A percentile compares a stretch with the other conserved stretches of the same genome.
phyloP scores from a whole-genome alignment of 2,329 filamentous ascomycete species.

The Teratosphaeria viscida region DNA sequence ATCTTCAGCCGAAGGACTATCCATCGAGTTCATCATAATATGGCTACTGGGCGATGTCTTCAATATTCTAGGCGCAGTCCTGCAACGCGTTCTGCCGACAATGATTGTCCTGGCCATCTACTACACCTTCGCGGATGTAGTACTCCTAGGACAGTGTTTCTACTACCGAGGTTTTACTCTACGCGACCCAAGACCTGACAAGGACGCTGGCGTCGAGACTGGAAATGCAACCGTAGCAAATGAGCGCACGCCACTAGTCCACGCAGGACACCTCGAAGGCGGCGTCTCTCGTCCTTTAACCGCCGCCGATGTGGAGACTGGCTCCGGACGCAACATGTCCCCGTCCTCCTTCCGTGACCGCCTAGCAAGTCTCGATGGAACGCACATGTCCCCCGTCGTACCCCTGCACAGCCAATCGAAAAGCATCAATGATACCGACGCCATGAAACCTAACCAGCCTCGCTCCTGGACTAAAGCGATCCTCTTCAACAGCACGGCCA shows the following conservation, averaged over 20 bases:
- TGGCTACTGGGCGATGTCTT: conserved; percentile 85
- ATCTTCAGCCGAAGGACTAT: conserved; percentile 75
- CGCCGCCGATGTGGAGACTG: conserved; percentile 17
- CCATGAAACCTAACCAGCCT: conserved; percentile 30
- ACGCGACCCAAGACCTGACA: conserved; percentile 53
- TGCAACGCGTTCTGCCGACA: conserved; percentile 85
- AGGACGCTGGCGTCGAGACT: conserved; percentile 7
- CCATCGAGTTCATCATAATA: conserved; percentile 80
- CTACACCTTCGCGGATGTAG: conserved; percentile 77
- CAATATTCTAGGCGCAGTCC: conserved; percentile 84
- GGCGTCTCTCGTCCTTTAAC: not conserved
- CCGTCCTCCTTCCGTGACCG: conserved; percentile 35
- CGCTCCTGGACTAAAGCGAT: conserved; percentile 38
- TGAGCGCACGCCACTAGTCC: conserved; percentile 27
- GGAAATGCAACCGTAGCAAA: conserved; percentile 14
- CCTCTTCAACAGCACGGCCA: conserved; percentile 62
- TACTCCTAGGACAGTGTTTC: conserved; percentile 81
- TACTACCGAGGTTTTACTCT: conserved; percentile 88
- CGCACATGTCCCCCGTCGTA: conserved; percentile 70
- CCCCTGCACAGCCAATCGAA: conserved; percentile 55
- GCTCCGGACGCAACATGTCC: conserved; percentile 15
- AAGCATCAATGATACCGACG: conserved; percentile 16
- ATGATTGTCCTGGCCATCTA: conserved; percentile 50
- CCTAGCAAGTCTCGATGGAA: conserved; percentile 49
- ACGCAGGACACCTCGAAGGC: conserved; percentile 15